These are phyloP conservation scores for Tetracladium marchalianum DNA, from an alignment of 495 filamentous ascomycete species.

Conservation along the genomic window DNA sequence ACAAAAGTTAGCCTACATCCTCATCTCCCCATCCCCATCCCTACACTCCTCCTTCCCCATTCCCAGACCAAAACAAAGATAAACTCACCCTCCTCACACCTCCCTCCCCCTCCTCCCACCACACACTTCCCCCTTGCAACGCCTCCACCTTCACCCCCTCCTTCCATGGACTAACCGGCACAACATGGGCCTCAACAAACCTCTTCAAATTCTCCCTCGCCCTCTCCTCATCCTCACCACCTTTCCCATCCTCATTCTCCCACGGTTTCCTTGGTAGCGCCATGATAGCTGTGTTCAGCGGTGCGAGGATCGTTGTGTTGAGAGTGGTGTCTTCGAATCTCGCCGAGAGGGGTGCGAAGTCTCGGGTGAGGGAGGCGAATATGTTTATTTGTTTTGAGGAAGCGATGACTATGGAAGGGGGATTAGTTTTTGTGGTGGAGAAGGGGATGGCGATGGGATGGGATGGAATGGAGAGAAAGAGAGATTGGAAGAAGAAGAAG, in stretches of 20 bases:
- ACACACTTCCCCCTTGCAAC: slow-evolving; percentile 61
- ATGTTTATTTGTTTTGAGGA: slow-evolving; percentile 74
- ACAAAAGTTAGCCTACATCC: neutral
- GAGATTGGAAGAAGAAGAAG: too few relatives aligned
- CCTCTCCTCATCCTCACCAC: slow-evolving; percentile 65
- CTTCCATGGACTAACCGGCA: slow-evolving; percentile 69
- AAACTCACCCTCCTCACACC: slow-evolving; percentile 58
- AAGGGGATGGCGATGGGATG: too few relatives aligned
- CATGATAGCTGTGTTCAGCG: slow-evolving; percentile 71
- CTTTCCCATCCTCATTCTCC: slow-evolving; percentile 87
- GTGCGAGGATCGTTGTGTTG: slow-evolving; percentile 88
- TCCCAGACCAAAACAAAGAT: neutral
- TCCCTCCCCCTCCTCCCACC: slow-evolving; percentile 63
- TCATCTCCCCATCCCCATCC: neutral
- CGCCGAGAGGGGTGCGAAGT: slow-evolving; percentile 59
- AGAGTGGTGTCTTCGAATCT: slow-evolving; percentile 57
- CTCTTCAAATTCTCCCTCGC: slow-evolving; percentile 67
- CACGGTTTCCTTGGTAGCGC: slow-evolving; percentile 82
- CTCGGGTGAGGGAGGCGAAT: slow-evolving; percentile 77
- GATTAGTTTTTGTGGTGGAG: slow-evolving; percentile 22
- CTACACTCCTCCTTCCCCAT: neutral
- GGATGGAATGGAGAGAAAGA: too few relatives aligned
- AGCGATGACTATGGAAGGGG: slow-evolving; percentile 74
- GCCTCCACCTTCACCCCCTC: slow-evolving; percentile 65
- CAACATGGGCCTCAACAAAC: slow-evolving; percentile 83